These are phyloP conservation scores for Gonium pectorale DNA, from an alignment of 139 green algal genomes.

Conservation along the genomic window DNA sequence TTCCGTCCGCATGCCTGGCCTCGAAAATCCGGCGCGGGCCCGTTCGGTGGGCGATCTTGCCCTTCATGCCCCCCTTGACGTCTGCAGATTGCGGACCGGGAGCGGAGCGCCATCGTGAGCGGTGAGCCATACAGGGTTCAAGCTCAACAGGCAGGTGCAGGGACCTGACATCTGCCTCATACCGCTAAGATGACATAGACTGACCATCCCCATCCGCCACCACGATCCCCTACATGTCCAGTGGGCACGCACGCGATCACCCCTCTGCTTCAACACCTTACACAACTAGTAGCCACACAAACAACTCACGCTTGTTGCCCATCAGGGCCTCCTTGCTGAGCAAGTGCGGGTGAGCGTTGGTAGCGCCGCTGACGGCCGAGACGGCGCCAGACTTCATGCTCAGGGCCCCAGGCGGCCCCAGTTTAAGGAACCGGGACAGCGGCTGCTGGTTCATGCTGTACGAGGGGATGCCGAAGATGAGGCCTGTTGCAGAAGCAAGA, in stretches of 20 bases:
- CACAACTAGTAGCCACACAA: no score
- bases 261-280: no score
- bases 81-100: constrained; percentile 4
- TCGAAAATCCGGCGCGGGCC: constrained; percentile 23
- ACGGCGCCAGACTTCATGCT: neutral
- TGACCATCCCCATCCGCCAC: no score
- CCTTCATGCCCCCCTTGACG: constrained; percentile 54
- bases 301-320: constrained; percentile 23
- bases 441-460: constrained; percentile 24
- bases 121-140: no score
- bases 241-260: no score
- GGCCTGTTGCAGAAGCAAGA: constrained; percentile 16
- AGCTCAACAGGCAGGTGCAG: no score
- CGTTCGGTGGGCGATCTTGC: constrained; percentile 30
- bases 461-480: constrained; percentile 41
- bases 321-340: constrained; percentile 25
- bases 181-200: no score
- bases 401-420: neutral
- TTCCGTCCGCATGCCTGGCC: constrained; percentile 41
- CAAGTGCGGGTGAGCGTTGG: neutral
- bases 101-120: neutral
- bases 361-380: neutral
- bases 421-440: constrained; percentile 34
- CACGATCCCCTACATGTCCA: no score
- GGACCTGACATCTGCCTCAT: no score